Evolutionary conservation across 1,284 basidiomycete genomes (phyloP).

Genomic region (Erythrobasidium hasegawianum): DNA sequence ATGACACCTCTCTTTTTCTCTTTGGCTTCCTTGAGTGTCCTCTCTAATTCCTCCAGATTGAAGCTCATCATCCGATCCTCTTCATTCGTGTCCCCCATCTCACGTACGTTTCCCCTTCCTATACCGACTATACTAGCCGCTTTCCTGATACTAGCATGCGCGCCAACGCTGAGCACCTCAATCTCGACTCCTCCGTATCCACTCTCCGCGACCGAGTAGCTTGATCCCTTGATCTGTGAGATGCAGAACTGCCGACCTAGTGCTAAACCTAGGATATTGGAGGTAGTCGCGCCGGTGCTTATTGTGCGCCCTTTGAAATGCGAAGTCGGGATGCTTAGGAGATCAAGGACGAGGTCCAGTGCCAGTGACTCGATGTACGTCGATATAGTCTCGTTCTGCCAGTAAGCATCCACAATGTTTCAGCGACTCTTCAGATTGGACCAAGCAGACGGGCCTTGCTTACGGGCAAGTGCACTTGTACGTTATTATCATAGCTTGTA

Average conservation of each 20-base stretch:
- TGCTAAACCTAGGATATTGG: slow-evolving; percentile 54
- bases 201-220: slow-evolving; percentile 51
- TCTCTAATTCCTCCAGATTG: slow-evolving; percentile 50
- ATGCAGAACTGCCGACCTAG: slow-evolving; percentile 43
- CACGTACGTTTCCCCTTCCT: slow-evolving; percentile 51
- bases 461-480: slow-evolving; percentile 52
- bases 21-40: slow-evolving; percentile 44
- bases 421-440: neutral
- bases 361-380: slow-evolving; percentile 52
- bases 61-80: slow-evolving; percentile 45
- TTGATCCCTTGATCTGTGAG: slow-evolving; percentile 37
- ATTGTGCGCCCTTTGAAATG: slow-evolving; percentile 52
- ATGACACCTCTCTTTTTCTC: slow-evolving; percentile 48
- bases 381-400: slow-evolving; percentile 49
- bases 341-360: slow-evolving; percentile 52
- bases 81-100: slow-evolving; percentile 44
- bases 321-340: slow-evolving; percentile 49
- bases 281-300: slow-evolving; percentile 55
- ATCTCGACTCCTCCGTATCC: slow-evolving; percentile 51
- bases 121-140: slow-evolving; percentile 54
- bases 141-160: slow-evolving; percentile 55
- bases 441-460: slow-evolving; percentile 6
- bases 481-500: slow-evolving; percentile 49
- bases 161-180: slow-evolving; percentile 51
- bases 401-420: neutral